Evolutionary conservation across 305 asterid genomes (phyloP).

Genomic region (Plantago coronopus): DNA sequence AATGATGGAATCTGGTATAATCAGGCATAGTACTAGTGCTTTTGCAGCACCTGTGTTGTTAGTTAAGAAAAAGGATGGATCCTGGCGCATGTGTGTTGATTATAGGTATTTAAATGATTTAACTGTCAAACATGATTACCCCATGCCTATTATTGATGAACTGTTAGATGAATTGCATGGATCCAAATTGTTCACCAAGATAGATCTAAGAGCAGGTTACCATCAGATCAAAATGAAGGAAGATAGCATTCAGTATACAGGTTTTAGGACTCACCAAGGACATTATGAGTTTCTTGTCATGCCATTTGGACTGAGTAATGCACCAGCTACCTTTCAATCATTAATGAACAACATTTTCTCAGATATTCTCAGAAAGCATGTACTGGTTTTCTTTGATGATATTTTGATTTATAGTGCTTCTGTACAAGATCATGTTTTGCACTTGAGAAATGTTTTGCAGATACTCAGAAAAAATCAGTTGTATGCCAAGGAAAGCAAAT

Average conservation of each 20-base stretch:
- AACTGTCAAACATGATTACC: conserved; percentile 3
- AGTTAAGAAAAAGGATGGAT: no score
- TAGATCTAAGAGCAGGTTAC: conserved; percentile 10
- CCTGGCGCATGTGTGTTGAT: no score
- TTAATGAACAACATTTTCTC: neutral
- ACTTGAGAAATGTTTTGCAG: neutral
- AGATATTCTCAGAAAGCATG: neutral
- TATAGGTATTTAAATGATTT: no score
- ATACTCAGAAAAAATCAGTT: neutral
- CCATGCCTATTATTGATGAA: conserved; percentile 4
- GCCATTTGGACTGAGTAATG: neutral
- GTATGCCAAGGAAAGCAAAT: neutral
- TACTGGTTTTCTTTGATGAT: conserved; percentile 1
- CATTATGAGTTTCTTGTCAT: neutral
- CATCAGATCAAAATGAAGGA: neutral
- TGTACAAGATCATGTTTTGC: neutral
- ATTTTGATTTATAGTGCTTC: neutral
- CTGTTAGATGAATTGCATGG: conserved; percentile 12
- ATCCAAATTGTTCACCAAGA: neutral
- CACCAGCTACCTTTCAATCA: neutral
- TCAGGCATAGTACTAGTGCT: no score
- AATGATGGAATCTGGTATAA: no score
- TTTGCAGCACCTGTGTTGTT: no score
- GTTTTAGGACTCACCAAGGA: conserved; percentile 8
- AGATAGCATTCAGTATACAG: neutral